Evolutionary conservation across 75 land plant genomes (phyloP).

Genomic region (Isoetes taiwanensis): DNA sequence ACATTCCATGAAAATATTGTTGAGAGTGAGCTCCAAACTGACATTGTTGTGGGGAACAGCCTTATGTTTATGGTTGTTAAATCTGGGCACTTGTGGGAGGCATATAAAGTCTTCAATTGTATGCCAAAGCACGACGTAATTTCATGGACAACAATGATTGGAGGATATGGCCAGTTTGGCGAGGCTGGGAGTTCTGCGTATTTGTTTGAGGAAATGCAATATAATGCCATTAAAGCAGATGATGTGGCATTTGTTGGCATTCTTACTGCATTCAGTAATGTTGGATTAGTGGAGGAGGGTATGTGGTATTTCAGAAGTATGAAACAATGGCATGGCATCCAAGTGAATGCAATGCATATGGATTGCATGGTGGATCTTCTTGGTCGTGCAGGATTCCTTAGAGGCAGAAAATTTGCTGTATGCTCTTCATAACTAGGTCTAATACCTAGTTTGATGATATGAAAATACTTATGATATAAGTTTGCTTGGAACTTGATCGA

Average conservation of each 20-base stretch:
- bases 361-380: too few relatives aligned
- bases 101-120: neutral
- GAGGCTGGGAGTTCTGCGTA: slow-evolving; percentile 30
- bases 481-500: too few relatives aligned
- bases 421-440: too few relatives aligned
- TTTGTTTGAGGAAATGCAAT: slow-evolving; percentile 47
- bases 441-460: too few relatives aligned
- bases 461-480: too few relatives aligned
- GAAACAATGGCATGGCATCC: too few relatives aligned
- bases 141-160: slow-evolving; percentile 49
- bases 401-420: too few relatives aligned
- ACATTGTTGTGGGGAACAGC: slow-evolving; percentile 4
- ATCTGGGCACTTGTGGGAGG: slow-evolving; percentile 5
- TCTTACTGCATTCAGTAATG: slow-evolving; percentile 38
- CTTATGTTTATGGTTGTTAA: slow-evolving; percentile 7
- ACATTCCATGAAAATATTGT: neutral
- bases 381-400: too few relatives aligned
- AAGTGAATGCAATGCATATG: too few relatives aligned
- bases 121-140: slow-evolving; percentile 32
- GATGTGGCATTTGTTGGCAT: slow-evolving; percentile 34
- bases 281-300: slow-evolving; percentile 46
- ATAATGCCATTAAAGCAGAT: slow-evolving; percentile 23
- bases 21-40: neutral
- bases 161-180: slow-evolving; percentile 39
- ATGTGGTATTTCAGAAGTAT: too few relatives aligned